A percentile compares a stretch with the other conserved stretches of the same genome.
phyloP scores from a whole-genome alignment of 2,329 filamentous ascomycete genomes.

The Metarhizium sp. region DNA sequence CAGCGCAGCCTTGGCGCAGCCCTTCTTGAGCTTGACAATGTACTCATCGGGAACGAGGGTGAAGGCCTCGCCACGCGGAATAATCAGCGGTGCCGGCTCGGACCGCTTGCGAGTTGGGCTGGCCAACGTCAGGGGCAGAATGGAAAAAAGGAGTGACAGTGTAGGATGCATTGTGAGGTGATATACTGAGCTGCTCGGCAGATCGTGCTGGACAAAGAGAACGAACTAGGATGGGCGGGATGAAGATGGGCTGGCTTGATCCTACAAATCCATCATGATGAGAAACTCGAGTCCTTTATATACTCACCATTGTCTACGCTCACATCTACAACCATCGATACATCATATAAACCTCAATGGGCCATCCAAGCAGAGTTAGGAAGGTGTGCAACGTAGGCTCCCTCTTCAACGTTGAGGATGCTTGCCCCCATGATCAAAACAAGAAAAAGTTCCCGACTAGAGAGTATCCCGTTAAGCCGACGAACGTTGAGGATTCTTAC shows the following conservation, averaged over 20 bases:
- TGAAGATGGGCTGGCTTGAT: background rate
- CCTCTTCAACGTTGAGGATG: no score
- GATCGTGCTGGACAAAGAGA: no score
- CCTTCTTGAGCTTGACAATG: slow-evolving; percentile 18
- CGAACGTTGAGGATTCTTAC: no score
- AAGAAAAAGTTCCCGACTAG: no score
- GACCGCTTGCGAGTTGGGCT: slow-evolving; percentile 16
- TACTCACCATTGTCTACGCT: background rate
- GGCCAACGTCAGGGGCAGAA: slow-evolving; percentile 21
- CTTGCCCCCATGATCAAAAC: no score
- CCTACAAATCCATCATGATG: background rate
- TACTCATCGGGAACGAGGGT: slow-evolving; percentile 15
- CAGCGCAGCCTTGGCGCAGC: slow-evolving; percentile 5
- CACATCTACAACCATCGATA: no score
- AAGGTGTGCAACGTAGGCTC: background rate
- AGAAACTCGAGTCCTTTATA: background rate
- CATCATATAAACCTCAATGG: background rate
- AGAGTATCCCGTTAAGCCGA: background rate
- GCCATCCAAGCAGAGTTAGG: background rate
- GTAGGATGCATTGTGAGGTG: background rate
- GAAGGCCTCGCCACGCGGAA: slow-evolving; percentile 4
- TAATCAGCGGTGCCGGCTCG: slow-evolving; percentile 17
- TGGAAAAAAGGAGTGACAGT: slow-evolving; percentile 16
- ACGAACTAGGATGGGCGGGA: background rate
- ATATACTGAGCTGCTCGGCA: background rate